A percentile compares a stretch with the other conserved stretches of the same genome.
Evolutionary conservation across 805 yeast species (phyloP).

Genomic region (Crinitomyces ghanaensis): DNA sequence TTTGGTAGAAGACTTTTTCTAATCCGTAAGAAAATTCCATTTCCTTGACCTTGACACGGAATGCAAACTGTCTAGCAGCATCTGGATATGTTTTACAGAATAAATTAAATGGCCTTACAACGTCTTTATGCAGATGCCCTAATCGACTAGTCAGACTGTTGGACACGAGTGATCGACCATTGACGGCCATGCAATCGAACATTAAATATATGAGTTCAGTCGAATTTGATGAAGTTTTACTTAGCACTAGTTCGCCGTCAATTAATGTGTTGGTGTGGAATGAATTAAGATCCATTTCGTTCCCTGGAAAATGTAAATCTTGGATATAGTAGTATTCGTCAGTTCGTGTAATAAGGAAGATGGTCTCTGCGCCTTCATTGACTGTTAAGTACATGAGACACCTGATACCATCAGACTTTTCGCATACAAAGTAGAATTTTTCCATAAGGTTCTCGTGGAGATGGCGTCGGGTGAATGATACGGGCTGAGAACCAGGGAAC

Average conservation of each 20-base stretch:
- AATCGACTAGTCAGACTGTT: conserved; percentile 70
- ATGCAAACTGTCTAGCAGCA: conserved; percentile 66
- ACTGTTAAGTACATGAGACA: conserved; percentile 50
- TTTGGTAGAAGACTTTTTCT: conserved; percentile 57
- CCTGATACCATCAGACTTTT: conserved; percentile 87
- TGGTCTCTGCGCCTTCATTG: conserved; percentile 75
- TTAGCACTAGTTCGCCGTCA: conserved; percentile 84
- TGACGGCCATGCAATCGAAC: conserved; percentile 83
- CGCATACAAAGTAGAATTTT: conserved; percentile 89
- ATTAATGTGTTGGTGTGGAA: conserved; percentile 80
- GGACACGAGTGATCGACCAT: conserved; percentile 58
- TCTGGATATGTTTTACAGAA: conserved; percentile 62
- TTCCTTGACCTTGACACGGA: conserved; percentile 73
- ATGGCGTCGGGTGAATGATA: conserved; percentile 72
- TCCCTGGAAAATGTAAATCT: conserved; percentile 63
- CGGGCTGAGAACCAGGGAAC: conserved; percentile 94
- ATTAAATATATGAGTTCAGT: conserved; percentile 61
- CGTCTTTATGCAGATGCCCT: conserved; percentile 62
- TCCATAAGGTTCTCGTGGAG: conserved; percentile 45
- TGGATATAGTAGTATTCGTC: conserved; percentile 77
- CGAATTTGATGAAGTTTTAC: conserved; percentile 34
- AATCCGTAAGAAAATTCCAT: conserved; percentile 80
- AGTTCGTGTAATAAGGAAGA: conserved; percentile 78
- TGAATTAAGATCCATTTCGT: conserved; percentile 35
- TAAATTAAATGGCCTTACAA: conserved; percentile 71